These are phyloP conservation scores for Suhomyces anneliseae DNA, from an alignment of 1,139 yeast genomes.

Conservation along the genomic window DNA sequence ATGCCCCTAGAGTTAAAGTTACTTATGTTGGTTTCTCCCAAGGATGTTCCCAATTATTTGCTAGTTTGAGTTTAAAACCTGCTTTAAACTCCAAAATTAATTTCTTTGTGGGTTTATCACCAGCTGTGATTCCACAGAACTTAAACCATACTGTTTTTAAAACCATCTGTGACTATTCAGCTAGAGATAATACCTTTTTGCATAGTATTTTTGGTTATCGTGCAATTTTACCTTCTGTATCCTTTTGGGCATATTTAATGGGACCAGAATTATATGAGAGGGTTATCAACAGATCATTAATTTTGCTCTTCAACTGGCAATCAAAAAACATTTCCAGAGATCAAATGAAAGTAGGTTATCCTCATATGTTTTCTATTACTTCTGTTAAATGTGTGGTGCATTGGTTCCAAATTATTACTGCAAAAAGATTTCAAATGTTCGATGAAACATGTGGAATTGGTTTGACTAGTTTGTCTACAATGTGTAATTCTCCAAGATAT, in stretches of 20 bases:
- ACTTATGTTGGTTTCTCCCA: conserved; percentile 47
- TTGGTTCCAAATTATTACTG: conserved; percentile 49
- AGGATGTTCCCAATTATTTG: conserved; percentile 48
- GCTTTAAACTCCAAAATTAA: conserved; percentile 36
- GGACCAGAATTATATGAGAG: conserved; percentile 36
- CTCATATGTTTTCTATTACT: conserved; percentile 49
- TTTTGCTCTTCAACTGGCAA: conserved; percentile 44
- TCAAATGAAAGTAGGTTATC: conserved; percentile 45
- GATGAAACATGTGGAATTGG: conserved; percentile 46
- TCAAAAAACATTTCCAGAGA: conserved; percentile 31
- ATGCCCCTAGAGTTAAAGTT: conserved; percentile 17
- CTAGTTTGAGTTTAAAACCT: conserved; percentile 42
- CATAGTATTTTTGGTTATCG: conserved; percentile 42
- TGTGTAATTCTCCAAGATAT: conserved; percentile 15
- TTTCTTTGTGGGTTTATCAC: conserved; percentile 44
- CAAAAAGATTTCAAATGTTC: conserved; percentile 47
- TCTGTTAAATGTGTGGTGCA: conserved; percentile 48
- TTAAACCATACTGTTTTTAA: conserved; percentile 39
- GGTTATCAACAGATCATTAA: conserved; percentile 39
- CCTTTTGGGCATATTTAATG: conserved; percentile 44
- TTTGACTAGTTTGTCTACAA: conserved; percentile 25
- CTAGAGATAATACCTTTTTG: conserved; percentile 33
- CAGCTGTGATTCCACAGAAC: conserved; percentile 46
- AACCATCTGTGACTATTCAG: conserved; percentile 37
- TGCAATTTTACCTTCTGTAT: conserved; percentile 46